Conservation (phyloP, 331 rosid species). For the Erythrophleum ivorense region DNA sequence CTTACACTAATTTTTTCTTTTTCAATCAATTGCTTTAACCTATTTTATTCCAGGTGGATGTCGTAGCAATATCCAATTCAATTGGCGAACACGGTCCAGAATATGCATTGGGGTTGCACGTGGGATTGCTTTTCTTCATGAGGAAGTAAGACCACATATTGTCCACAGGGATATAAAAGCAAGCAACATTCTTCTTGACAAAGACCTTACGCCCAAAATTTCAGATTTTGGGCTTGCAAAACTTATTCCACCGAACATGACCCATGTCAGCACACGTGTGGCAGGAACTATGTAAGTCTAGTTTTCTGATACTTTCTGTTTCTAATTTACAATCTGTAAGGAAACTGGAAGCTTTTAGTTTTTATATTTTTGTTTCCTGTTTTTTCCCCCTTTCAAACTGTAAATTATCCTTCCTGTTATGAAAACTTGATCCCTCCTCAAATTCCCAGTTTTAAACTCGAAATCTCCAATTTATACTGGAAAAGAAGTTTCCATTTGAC, state of each 20-base stretch:
- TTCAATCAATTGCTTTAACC: slow-evolving; percentile 8
- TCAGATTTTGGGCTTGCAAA: slow-evolving; percentile 97
- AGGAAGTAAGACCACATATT: slow-evolving; percentile 81
- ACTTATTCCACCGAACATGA: slow-evolving; percentile 79
- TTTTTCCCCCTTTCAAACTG: slow-evolving; percentile 9
- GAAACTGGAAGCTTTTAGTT: slow-evolving; percentile 12
- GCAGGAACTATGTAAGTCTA: slow-evolving; percentile 92
- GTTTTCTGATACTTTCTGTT: background rate
- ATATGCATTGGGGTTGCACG: slow-evolving; percentile 80
- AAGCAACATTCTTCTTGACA: slow-evolving; percentile 88
- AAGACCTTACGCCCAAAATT: slow-evolving; percentile 73
- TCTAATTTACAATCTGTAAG: background rate
- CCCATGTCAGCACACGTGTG: slow-evolving; percentile 94
- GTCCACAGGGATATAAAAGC: slow-evolving; percentile 98
- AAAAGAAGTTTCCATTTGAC: slow-evolving; percentile 11
- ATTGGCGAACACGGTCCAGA: slow-evolving; percentile 68
- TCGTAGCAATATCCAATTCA: slow-evolving; percentile 54
- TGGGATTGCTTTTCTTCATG: slow-evolving; percentile 93
- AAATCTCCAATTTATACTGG: background rate
- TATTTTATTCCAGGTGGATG: slow-evolving; percentile 68
- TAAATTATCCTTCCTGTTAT: slow-evolving; percentile 16
- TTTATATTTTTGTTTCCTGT: background rate
- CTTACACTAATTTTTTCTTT: background rate
- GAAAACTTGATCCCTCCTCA: slow-evolving; percentile 3
- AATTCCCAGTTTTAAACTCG: slow-evolving; percentile 16